Percentiles rank a stretch among this genome's conserved stretches.
These are phyloP conservation scores for Arachis monticola DNA, from an alignment of 331 rosid species.

Conservation along the genomic window DNA sequence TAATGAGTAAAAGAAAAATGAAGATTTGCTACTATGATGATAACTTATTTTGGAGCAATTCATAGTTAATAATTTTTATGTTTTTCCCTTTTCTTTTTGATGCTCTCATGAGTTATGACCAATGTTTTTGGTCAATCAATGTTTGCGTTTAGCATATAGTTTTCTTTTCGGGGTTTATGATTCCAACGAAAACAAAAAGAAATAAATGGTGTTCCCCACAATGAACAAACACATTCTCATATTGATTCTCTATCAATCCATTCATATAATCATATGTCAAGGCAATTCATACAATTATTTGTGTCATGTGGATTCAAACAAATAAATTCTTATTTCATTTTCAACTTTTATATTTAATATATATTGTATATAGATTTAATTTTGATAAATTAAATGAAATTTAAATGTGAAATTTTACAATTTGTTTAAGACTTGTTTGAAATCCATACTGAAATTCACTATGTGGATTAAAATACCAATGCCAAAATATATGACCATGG, in stretches of 20 bases:
- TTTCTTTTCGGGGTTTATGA: neutral
- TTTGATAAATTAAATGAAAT: too few relatives aligned
- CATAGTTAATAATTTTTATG: neutral
- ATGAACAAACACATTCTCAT: neutral
- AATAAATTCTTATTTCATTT: too few relatives aligned
- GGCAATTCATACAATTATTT: neutral
- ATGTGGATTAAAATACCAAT: too few relatives aligned
- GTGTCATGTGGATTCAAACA: neutral
- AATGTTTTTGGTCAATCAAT: neutral
- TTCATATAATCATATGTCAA: neutral
- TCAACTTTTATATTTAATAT: too few relatives aligned
- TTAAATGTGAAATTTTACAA: too few relatives aligned
- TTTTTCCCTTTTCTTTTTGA: neutral
- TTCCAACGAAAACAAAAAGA: neutral
- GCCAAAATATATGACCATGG: too few relatives aligned
- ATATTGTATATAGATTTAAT: too few relatives aligned
- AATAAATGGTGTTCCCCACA: neutral
- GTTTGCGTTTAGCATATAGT: neutral
- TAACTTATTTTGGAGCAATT: too few relatives aligned
- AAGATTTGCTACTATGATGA: too few relatives aligned
- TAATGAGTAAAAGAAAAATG: too few relatives aligned
- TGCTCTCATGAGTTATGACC: neutral
- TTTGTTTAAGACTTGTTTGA: too few relatives aligned
- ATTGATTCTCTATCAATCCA: neutral
- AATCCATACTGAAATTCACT: too few relatives aligned